Evolutionary conservation across 768 basidiomycete genomes (phyloP).

Genomic region (Thelephora aurantiotincta): DNA sequence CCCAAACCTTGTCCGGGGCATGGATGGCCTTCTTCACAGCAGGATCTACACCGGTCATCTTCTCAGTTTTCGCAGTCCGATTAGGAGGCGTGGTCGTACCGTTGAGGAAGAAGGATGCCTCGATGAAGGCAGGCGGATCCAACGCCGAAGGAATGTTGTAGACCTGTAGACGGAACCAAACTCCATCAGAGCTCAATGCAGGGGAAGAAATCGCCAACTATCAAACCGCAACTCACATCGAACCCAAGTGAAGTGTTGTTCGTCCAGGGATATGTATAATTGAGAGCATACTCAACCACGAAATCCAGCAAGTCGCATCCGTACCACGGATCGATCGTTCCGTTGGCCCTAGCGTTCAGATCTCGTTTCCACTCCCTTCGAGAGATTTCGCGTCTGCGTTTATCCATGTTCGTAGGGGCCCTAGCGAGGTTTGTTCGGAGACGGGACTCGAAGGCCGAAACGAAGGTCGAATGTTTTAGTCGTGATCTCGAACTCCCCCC

Average conservation of each 20-base stretch:
- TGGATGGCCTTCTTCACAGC: background rate
- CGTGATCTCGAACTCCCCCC: background rate
- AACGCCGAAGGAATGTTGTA: conserved; percentile 20
- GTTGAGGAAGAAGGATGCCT: conserved; percentile 48
- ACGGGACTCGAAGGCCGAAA: background rate
- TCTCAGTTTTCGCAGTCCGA: too few species aligned
- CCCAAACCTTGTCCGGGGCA: background rate
- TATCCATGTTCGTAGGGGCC: background rate
- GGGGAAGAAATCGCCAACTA: conserved; percentile 3
- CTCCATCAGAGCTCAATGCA: background rate
- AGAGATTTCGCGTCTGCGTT: conserved; percentile 9
- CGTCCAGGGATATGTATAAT: conserved; percentile 52
- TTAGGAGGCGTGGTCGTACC: conserved; percentile 22
- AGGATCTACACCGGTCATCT: background rate
- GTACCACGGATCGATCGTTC: conserved; percentile 26
- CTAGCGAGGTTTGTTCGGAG: too few species aligned
- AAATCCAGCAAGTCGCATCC: conserved; percentile 46
- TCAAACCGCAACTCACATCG: conserved; percentile 7
- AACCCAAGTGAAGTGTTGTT: conserved; percentile 2
- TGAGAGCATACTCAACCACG: conserved; percentile 58
- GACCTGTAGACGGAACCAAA: conserved; percentile 8
- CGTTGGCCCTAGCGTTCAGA: conserved; percentile 33
- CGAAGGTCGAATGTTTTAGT: background rate
- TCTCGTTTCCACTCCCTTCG: conserved; percentile 32
- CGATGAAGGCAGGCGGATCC: conserved; percentile 32